Evolutionary conservation across 78 protist species (phyloP).

Genomic region (Dictyostelium discoideum): dicty_2.7 NC_007091.3:1533501-1534000

Average conservation of each 20-base stretch:
- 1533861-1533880: background rate
- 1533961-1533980: too few species aligned
- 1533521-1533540: background rate
- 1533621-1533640: background rate
- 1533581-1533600: background rate
- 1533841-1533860: background rate
- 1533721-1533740: background rate
- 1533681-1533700: background rate
- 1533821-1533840: background rate
- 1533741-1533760: background rate
- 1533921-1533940: too few species aligned
- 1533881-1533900: too few species aligned
- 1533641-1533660: background rate
- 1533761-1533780: background rate
- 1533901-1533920: too few species aligned
- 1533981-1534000: too few species aligned
- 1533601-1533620: background rate
- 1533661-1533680: background rate
- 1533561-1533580: background rate
- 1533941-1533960: too few species aligned
- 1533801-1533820: background rate
- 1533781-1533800: background rate
- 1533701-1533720: background rate
- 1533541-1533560: background rate
- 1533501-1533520: background rate